phyloP scores from a whole-genome alignment of 1,284 basidiomycete species.

The Ceratobasidium sp. region DNA sequence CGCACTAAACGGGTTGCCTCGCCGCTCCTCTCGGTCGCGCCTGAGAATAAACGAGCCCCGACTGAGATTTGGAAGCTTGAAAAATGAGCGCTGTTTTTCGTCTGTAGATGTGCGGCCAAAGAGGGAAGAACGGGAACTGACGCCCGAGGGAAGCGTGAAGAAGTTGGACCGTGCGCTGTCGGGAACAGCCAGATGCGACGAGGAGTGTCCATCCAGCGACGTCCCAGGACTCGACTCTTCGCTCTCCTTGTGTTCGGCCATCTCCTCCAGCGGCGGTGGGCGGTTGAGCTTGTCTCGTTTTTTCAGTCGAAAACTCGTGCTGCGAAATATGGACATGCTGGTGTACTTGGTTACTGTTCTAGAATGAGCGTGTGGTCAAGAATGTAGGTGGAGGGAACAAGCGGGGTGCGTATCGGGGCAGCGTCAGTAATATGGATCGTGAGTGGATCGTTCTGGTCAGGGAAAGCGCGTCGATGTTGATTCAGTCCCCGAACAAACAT shows the following conservation, averaged over 20 bases:
- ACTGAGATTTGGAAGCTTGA: constrained; percentile 27
- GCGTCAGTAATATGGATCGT: background rate
- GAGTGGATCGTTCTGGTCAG: background rate
- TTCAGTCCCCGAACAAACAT: background rate
- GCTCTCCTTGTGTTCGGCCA: constrained; percentile 7
- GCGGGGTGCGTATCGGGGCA: constrained; percentile 1
- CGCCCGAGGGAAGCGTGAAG: constrained; percentile 16
- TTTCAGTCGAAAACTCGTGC: constrained; percentile 20
- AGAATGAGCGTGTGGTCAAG: constrained; percentile 11
- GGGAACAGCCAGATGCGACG: background rate
- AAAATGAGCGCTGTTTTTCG: constrained; percentile 24
- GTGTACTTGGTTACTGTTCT: background rate
- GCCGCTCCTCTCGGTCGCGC: constrained; percentile 7
- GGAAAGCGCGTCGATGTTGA: background rate
- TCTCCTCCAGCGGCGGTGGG: constrained; percentile 22
- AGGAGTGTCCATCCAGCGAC: background rate
- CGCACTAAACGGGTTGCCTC: background rate
- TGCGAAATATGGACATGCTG: constrained; percentile 29
- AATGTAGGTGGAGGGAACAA: background rate
- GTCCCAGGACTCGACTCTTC: background rate
- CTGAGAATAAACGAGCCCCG: constrained; percentile 34
- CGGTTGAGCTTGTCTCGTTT: constrained; percentile 25
- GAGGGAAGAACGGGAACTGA: constrained; percentile 21
- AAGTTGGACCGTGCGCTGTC: constrained; percentile 27
- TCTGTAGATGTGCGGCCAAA: constrained; percentile 10